Evolutionary conservation across 2,329 filamentous ascomycete genomes (phyloP), one percentile per base, ranked within the genome.

Genomic region (Ramularia endophylla): DNA sequence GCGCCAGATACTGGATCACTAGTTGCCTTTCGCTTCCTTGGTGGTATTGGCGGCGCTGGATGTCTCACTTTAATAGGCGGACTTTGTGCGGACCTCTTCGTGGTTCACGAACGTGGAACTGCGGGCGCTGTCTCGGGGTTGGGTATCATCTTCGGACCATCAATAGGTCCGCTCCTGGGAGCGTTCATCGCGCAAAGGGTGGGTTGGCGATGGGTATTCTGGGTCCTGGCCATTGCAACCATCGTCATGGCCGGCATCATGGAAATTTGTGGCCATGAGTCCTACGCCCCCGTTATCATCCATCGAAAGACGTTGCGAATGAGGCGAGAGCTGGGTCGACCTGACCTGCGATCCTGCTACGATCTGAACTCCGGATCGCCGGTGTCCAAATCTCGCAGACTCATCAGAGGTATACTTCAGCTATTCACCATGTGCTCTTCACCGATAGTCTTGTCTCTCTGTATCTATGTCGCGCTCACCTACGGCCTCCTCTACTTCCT

Each of bases 121-220:
- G n/a, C n/a, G n/a, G n/a, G n/a, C n/a, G n/a, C n/a, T n/a, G n/a
- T n/a, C n/a, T n/a, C n/a, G n/a, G n/a, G n/a, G n/a, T n/a, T n/a
- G n/a, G n/a, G n/a, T n/a, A n/a, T n/a, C n/a, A n/a, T n/a, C n/a
- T n/a, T n/a, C n/a, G n/a, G 51, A 47, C 54, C 55, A 8, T 52
- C 55, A 8, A 36, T 59, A 3, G 81, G 80, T 0, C 81, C 80
- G 1, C 74, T 84, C 2, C 70, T 71, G 0, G 80, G 80, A 3
- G 80, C 76, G 0, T 83, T 79, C 54, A 75, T 85, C 17, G 69
- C 77, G 0, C 64, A 80, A 50, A 65, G 72, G 40, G 75, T 72
- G 6, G 78, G 74, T 0, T 87, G 87, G 87, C 70, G 86, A 51
- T 92, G 85, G 85, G 70, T 89, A 0, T 90, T 90, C 68, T 89